Base-by-base conservation (phyloP, 345 rosid species). In the Acer saccharum region DNA sequence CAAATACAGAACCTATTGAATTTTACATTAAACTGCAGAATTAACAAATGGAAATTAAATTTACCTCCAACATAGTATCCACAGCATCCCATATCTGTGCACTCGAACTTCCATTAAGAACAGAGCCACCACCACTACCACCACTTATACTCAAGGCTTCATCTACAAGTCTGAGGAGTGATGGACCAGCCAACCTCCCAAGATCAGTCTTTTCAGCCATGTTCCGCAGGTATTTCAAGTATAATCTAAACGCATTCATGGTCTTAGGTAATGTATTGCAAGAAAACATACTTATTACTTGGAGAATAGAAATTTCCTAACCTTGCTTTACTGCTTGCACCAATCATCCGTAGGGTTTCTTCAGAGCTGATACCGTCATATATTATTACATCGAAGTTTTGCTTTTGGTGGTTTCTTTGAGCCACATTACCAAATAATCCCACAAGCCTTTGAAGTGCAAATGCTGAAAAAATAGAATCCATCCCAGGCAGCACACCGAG, bases 401-500 rank as follows among this genome's bases (percentile, higher is more conserved):
- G 87, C 18, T 78, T 86, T 64, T 78, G 81, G 73, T 27, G 83
- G 80, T 83, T 88, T 78, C 73, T 79, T 75, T 71, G 81, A 41
- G 84, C 77, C n/a, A 74, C 80, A 78, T 81, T 87, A 76, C 87
- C 82, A 44, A 87, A 75, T 79, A 91, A 88, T 61, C 92, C 88
- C 32, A 86, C 85, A 76, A 86, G 87, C 86, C 90, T 83, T 79
- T 81, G 92, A 17, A 90, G 86, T 46, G 81, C 89, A 39, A 90
- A 82, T 76, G 81, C 85, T 43, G 95, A 88, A 75, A 90, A 88
- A 57, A 92, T 85, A 2, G 97, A 89, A 78, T 93, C 98, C 95
- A 95, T 93, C 80, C 98, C 98, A 69, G 97, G 99, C 82, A 95
- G 98, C 81, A 95, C 92, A 41, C 97, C 97, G 44, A 95, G 92